phyloP scores from a whole-genome alignment of 176 grass and related monocot genomes.

The Carex littledalei region DNA sequence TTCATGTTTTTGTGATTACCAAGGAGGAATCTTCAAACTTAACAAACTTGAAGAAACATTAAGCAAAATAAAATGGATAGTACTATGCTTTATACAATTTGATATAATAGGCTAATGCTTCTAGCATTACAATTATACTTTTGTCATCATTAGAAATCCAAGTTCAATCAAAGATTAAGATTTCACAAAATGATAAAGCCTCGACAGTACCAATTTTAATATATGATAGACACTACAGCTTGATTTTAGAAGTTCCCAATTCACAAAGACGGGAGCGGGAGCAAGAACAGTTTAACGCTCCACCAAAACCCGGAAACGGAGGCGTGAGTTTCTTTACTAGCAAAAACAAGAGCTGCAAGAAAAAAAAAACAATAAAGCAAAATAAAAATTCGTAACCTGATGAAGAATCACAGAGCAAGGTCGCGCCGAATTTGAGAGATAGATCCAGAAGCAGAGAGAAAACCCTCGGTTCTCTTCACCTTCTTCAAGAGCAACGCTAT shows the following conservation, averaged over 20 bases:
- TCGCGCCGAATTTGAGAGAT: conserved; percentile 54
- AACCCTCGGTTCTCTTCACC: conserved; percentile 32
- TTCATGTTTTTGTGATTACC: not conserved
- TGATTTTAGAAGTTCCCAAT: not conserved
- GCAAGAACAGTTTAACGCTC: not conserved
- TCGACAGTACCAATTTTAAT: not conserved
- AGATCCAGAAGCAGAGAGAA: conserved; percentile 76
- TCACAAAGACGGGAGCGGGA: not conserved
- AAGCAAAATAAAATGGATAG: not conserved
- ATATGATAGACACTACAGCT: not conserved
- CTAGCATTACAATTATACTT: not conserved
- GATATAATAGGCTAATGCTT: not conserved
- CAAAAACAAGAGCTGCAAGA: not conserved
- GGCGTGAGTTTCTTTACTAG: not conserved
- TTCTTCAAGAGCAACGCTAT: conserved; percentile 10
- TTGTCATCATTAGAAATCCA: not conserved
- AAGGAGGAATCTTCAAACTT: not conserved
- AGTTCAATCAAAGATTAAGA: not conserved
- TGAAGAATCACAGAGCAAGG: conserved; percentile 72
- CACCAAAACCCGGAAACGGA: not conserved
- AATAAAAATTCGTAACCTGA: conserved; percentile 41
- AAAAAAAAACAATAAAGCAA: not conserved
- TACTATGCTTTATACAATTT: not conserved
- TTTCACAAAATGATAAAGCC: not conserved
- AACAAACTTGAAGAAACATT: not conserved